phyloP scores from a whole-genome alignment of 805 yeast genomes.

The Kluyveromyces siamensis region DNA sequence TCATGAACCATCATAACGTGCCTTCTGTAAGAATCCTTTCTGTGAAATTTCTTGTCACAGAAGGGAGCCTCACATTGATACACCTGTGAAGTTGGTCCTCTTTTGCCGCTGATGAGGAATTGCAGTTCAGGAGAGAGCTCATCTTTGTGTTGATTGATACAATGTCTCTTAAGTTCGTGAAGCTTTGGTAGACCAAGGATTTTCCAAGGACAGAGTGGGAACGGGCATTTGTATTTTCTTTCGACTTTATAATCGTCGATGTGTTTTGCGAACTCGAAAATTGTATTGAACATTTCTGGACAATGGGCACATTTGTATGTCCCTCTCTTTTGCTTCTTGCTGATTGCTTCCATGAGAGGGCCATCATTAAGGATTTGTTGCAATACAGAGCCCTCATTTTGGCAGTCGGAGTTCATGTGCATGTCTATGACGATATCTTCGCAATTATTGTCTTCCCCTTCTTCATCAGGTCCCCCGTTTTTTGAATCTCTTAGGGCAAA shows the following conservation, averaged over 20 bases:
- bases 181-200: constrained; percentile 40
- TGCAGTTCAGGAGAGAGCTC: constrained; percentile 22
- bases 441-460: constrained; percentile 1
- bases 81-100: constrained; percentile 19
- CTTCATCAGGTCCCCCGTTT: constrained; percentile 3
- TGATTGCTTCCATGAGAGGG: constrained; percentile 21
- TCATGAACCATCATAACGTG: constrained; percentile 45
- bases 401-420: background rate
- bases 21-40: constrained; percentile 46
- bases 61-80: constrained; percentile 22
- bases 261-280: constrained; percentile 34
- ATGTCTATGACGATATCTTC: background rate
- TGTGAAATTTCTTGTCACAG: constrained; percentile 41
- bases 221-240: constrained; percentile 38
- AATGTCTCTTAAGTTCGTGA: constrained; percentile 42
- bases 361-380: constrained; percentile 24
- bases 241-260: constrained; percentile 33
- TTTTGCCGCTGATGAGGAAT: constrained; percentile 15
- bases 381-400: constrained; percentile 5
- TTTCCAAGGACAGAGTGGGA: constrained; percentile 39
- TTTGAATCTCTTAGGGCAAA: background rate
- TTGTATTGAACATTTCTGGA: constrained; percentile 29
- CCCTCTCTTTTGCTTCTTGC: constrained; percentile 33
- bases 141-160: constrained; percentile 37
- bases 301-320: constrained; percentile 42